Base-by-base conservation (phyloP, 805 yeast genomes). In the Kodamaea laetipori region DNA sequence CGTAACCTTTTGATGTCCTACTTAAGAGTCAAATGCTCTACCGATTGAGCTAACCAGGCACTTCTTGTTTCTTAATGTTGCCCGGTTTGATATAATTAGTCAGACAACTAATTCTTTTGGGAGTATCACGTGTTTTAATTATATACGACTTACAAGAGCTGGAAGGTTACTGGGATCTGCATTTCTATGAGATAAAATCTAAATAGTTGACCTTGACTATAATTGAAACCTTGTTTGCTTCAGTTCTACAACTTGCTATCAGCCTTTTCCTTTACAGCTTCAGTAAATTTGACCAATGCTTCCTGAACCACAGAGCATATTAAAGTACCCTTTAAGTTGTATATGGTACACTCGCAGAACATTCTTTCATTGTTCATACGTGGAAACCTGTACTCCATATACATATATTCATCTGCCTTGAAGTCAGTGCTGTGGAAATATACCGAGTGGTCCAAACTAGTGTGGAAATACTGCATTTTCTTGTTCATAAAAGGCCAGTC, bases 231-330 rank as follows among this genome's bases (percentile, higher is more conserved):
- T n/a, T n/a, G n/a, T n/a, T n/a, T n/a, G n/a, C n/a, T n/a, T n/a
- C n/a, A n/a, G n/a, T n/a, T n/a, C n/a, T n/a, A 30, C 41, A 38
- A 38, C 35, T 17, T 38, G 9, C 23, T 38, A 10, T 33, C 21
- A 5, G 39, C 43, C 5, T 15, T 21, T 12, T 42, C 43, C n/a
- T 35, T 32, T n/a, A 48, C 36, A 6, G 35, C 30, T 28, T 49
- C 38, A 10, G 43, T 24, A 8, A 50, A 38, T 35, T 36, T 46
- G 1, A 43, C 51, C 28, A 67, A 48, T 4, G 63, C 71, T 46
- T 68, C 74, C 51, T 68, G 74, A 25, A 49, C 54, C 4, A 65
- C 54, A 1, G 60, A 53, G 10, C 67, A 67, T n/a, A 67, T 55
- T 49, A 56, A 52, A 16, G 55, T 49, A 3, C 60, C 61, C 35